Base-by-base conservation (phyloP, 2,329 filamentous ascomycete genomes). In the Dactylellina drechsleri region DNA sequence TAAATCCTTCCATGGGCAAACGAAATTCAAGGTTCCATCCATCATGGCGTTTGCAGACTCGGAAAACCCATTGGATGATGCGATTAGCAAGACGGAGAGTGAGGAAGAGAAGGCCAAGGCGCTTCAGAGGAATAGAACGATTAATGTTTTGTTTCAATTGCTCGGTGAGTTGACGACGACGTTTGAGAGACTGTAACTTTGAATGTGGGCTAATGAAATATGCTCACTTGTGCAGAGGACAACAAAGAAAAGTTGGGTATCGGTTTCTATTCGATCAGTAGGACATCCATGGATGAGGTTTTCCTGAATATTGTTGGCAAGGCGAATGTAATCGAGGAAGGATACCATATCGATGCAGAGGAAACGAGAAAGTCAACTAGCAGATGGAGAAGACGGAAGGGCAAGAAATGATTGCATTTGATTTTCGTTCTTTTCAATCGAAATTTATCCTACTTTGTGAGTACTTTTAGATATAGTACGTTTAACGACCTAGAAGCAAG, bases 221-320 rank as follows among this genome's bases (percentile, higher is more conserved):
- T 26, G 1, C 47, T 23, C 20, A 20, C 4, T 47, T 52, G 12
- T 36, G 23, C 23, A 74, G 93, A 97, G 82, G 87, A 88, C 78
- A 85, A 89, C 76, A 91, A 90, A 79, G 83, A 87, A 18, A 82
- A 83, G 3, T 82, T 97, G 28, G 91, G 91, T 0, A 86, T 97
- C 56, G 90, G 92, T 80, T 92, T 96, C 81, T 97, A 94, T 82
- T 92, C 90, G 58, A 92, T 97, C 77, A 91, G 88, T 70, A 92
- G 92, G 23, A 95, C 92, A 40, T 96, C 92, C 15, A 83, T 97
- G 49, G 93, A 97, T 80, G 92, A 97, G 82, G 93, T 97, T 0
- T 97, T 97, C 82, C 82, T 97, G 81, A 87, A 86, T 26, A 95
- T 97, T 80, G 92, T 97, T 0, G 89, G 90, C 0, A 87, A 89